Percentiles rank a stretch among this genome's conserved stretches.
These are phyloP conservation scores for Venturia pyrina DNA, from an alignment of 2,329 filamentous ascomycete species.

Conservation along the genomic window DNA sequence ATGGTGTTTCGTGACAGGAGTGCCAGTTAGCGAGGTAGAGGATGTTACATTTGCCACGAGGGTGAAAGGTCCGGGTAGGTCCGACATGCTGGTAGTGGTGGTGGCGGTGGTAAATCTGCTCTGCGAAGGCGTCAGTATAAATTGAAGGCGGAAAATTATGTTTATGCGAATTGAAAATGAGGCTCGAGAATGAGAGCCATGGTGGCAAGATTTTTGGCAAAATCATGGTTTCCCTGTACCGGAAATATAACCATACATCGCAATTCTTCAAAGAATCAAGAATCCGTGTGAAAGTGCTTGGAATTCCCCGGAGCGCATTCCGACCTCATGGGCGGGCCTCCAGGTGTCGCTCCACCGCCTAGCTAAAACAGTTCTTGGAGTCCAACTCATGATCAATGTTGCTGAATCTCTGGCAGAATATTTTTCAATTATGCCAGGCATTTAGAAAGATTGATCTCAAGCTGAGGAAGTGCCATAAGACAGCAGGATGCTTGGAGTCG, in stretches of 20 bases:
- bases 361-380: not conserved
- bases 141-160: too few species aligned
- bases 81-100: not conserved
- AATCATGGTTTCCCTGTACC: too few species aligned
- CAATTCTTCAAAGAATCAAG: too few species aligned
- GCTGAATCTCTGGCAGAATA: not conserved
- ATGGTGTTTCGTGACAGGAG: not conserved
- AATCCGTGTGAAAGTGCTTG: not conserved
- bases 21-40: not conserved
- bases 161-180: too few species aligned
- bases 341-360: not conserved
- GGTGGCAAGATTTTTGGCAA: too few species aligned
- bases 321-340: not conserved
- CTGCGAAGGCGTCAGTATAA: not conserved
- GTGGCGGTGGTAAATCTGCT: not conserved
- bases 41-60: not conserved
- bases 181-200: too few species aligned
- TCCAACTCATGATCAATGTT: not conserved
- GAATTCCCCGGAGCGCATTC: not conserved
- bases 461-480: not conserved
- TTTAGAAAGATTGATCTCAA: not conserved
- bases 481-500: not conserved
- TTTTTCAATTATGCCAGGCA: not conserved
- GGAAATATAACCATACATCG: too few species aligned
- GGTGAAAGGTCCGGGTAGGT: not conserved